Evolutionary conservation across 768 basidiomycete species (phyloP).

Genomic region (Lactarius sanguifluus): DNA sequence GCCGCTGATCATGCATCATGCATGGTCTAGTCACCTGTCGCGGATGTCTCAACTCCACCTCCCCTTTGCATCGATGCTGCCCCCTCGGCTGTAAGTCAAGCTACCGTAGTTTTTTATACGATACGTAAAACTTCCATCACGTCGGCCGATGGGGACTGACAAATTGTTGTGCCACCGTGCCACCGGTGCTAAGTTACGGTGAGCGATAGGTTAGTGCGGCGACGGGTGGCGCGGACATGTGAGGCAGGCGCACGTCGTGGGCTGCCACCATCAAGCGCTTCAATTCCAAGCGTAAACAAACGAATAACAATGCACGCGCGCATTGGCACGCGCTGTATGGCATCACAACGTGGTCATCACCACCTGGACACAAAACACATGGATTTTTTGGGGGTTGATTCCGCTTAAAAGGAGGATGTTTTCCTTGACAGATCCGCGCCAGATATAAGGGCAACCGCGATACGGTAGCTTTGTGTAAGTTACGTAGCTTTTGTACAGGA

Average conservation of each 20-base stretch:
- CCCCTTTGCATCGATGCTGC: background rate
- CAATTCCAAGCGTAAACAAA: background rate
- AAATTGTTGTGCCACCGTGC: background rate
- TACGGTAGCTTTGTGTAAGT: background rate
- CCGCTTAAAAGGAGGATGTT: background rate
- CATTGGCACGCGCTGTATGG: background rate
- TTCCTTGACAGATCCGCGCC: conserved; percentile 6
- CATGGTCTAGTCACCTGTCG: background rate
- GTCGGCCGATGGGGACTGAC: background rate
- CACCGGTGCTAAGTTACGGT: background rate
- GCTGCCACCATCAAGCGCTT: background rate
- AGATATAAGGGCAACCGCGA: background rate
- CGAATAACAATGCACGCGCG: background rate
- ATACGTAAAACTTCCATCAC: background rate
- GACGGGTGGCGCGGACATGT: background rate
- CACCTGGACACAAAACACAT: background rate
- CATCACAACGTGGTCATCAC: background rate
- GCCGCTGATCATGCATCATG: background rate
- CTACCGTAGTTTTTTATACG: too few relatives aligned
- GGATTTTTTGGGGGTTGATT: background rate
- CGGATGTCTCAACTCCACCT: background rate
- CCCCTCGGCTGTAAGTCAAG: too few relatives aligned
- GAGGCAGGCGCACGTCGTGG: background rate
- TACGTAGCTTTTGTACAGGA: too few relatives aligned
- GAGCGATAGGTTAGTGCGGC: background rate